Evolutionary conservation across 805 yeast species (phyloP), one percentile per base, ranked within the genome.

Genomic region (Metschnikowia peoriensis): DNA sequence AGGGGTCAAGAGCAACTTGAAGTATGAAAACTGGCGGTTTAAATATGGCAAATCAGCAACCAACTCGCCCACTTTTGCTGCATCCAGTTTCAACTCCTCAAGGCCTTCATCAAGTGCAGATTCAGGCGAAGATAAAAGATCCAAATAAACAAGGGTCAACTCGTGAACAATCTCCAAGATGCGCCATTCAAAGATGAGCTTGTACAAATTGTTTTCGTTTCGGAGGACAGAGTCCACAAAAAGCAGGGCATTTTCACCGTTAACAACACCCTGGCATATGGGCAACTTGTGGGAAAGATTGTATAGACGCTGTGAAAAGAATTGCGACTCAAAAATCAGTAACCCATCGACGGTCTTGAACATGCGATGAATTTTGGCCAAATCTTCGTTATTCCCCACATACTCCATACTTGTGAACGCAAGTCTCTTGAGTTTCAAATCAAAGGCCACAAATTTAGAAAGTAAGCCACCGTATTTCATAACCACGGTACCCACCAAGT

Each of bases 171-270:
- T 60, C 40, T 68, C 76, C 49, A 72, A 54, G 6, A 73, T 46
- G 58, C 78, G 67, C 77, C 77, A 74, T 38, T 63, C 57, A n/a
- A 64, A 59, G 2, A 74, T 38, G 4, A 69, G 51, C 1, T 59
- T 65, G 52, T 66, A 73, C 34, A 65, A 59, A 49, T 67, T 61
- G 11, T 47, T 15, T n/a, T 46, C 44, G 50, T 57, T 60, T 28
- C 60, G 59, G 40, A 64, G 61, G 43, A 51, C 62, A 39, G 63
- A 47, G 52, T 73, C 78, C 17, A 67, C 64, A 50, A 65, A 73
- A 41, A 66, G 68, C 35, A 68, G 48, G 28, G 59, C 54, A 51
- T 72, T 69, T 37, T 61, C 67, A 2, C 70, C 70, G 49, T 65
- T 66, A 11, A 51, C 46, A 9, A 72, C 51, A 7, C 59, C 61